Conservation (phyloP, 2,329 filamentous ascomycete genomes). For the Paraphoma sp. region DNA sequence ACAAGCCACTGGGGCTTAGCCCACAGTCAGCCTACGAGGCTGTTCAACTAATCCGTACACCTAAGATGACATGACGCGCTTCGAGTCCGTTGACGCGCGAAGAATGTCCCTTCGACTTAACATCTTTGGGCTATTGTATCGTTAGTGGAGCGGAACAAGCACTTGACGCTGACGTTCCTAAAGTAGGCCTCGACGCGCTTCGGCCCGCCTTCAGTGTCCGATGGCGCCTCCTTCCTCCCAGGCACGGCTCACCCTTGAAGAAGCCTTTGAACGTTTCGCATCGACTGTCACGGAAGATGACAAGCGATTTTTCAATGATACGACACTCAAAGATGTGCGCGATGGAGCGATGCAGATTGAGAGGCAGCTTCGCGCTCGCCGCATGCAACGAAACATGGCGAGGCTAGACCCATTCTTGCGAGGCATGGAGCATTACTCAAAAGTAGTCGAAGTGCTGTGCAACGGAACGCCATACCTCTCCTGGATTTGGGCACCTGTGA, state of each 20-base stretch:
- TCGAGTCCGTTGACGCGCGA: neutral
- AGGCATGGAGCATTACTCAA: constrained; percentile 52
- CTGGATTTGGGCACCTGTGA: constrained; percentile 51
- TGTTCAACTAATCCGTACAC: neutral
- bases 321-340: constrained; percentile 48
- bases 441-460: constrained; percentile 52
- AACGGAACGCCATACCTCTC: constrained; percentile 55
- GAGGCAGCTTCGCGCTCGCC: constrained; percentile 45
- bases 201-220: neutral
- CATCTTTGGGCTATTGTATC: no score
- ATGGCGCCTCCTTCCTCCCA: constrained; percentile 4
- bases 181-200: no score
- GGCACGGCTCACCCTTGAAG: constrained; percentile 11
- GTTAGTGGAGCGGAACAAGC: no score
- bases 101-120: no score
- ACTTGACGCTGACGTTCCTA: no score
- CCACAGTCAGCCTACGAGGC: neutral
- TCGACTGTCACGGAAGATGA: constrained; percentile 11
- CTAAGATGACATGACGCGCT: neutral
- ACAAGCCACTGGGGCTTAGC: neutral
- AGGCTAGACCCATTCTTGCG: constrained; percentile 52
- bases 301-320: constrained; percentile 15
- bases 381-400: constrained; percentile 51
- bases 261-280: constrained; percentile 18
- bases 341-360: constrained; percentile 44